A percentile compares a stretch with the other conserved stretches of the same genome.
Evolutionary conservation across 225 moss, liverwort and hornwort species (phyloP).

Genomic region (Straminergon stramineum): DNA sequence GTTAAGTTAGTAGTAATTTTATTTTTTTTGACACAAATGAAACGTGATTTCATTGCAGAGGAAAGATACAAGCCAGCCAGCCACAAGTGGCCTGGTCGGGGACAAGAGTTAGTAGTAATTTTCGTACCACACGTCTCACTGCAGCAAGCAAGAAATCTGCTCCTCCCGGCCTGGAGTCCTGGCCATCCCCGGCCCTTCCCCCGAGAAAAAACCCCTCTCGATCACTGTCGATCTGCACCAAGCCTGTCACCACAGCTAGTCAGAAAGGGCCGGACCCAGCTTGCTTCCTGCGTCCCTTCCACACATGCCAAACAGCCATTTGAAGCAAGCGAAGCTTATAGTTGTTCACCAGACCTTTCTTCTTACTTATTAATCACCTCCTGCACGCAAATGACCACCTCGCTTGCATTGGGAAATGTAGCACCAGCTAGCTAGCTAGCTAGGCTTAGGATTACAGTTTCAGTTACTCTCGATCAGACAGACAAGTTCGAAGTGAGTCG

Average conservation of each 20-base stretch:
- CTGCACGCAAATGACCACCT: background rate
- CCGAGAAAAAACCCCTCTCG: background rate
- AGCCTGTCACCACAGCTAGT: background rate
- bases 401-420: background rate
- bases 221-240: background rate
- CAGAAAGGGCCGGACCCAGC: background rate
- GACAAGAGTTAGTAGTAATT: no score
- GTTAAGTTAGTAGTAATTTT: no score
- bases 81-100: no score
- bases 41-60: no score
- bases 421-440: background rate
- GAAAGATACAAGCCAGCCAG: no score
- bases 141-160: background rate
- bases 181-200: background rate
- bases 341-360: background rate
- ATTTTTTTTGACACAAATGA: no score
- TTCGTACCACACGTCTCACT: background rate
- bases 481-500: background rate
- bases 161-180: no score
- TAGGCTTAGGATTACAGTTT: background rate
- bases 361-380: background rate
- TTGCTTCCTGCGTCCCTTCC: background rate
- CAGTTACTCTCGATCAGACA: background rate
- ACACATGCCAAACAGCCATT: background rate
- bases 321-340: background rate